Evolutionary conservation across 2,329 filamentous ascomycete species (phyloP).

Genomic region (Botrytis aclada): DNA sequence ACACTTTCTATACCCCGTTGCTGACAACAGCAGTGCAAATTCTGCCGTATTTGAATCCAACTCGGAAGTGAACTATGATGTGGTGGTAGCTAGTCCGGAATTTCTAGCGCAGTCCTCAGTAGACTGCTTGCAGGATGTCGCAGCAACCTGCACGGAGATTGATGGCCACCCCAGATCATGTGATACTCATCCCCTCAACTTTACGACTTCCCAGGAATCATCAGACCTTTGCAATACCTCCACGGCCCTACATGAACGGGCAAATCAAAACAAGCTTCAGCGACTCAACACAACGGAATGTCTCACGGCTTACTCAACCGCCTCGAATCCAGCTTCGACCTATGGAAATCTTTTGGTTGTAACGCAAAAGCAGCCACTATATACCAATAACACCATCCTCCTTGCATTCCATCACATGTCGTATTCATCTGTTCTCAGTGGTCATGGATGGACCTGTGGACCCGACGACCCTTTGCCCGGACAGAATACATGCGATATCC

Average conservation of each 20-base stretch:
- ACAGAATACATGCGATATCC: slow-evolving; percentile 26
- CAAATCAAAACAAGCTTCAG: slow-evolving; percentile 15
- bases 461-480: slow-evolving; percentile 23
- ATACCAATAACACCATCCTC: slow-evolving; percentile 22
- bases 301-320: slow-evolving; percentile 26
- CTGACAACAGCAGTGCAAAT: slow-evolving; percentile 23
- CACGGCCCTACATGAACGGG: slow-evolving; percentile 12
- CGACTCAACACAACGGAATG: slow-evolving; percentile 27
- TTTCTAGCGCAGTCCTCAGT: slow-evolving; percentile 18
- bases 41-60: slow-evolving; percentile 28
- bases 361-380: slow-evolving; percentile 23
- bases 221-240: slow-evolving; percentile 10
- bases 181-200: background rate
- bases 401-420: slow-evolving; percentile 25
- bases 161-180: slow-evolving; percentile 16
- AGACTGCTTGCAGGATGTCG: background rate
- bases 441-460: slow-evolving; percentile 29
- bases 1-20: too few species aligned
- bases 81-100: slow-evolving; percentile 25
- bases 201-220: background rate
- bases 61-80: slow-evolving; percentile 27
- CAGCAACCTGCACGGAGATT: slow-evolving; percentile 20
- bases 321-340: slow-evolving; percentile 19
- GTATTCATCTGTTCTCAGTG: slow-evolving; percentile 28
- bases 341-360: slow-evolving; percentile 28